Evolutionary conservation across 768 basidiomycete species (phyloP), one percentile per base, ranked within the genome.

Genomic region (Strobilomyces dryophilus): DNA sequence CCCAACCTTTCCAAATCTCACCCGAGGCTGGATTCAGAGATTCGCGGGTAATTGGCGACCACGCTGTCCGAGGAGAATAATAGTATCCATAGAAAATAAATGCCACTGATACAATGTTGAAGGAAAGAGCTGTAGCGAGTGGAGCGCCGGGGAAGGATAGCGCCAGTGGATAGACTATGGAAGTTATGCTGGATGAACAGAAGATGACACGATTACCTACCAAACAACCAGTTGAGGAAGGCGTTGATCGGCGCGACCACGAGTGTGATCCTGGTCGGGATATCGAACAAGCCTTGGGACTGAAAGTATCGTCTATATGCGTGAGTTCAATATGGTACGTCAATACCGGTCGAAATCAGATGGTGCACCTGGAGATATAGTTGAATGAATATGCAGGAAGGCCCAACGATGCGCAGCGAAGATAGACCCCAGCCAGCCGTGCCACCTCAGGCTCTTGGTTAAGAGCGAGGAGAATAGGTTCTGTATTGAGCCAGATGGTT

Each of bases 141-240:
- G 95, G 95, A 5, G 94, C 95, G 15, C 95, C 95, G 47, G 89
- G 82, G 70, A 91, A 99, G 1, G 95, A 95, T 3, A 98, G 74
- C 14, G 87, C 77, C 50, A 97, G 73, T 5, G 82, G 74, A 34
- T 79, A 63, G 1, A 70, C 68, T 70, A 39, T 0, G 17, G 36
- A 39, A 45, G 18, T 21, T 26, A 29, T 39, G 32, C 32, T 14
- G 21, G 11, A 18, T 61, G 46, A 56, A 20, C 26, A 36, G 35
- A 41, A 17, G 26, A 46, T 43, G 41, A 43, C 11, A 24, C 45
- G 47, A 54, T 39, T 11, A 14, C 73, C 18, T 63, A 88, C 88
- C 92, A n/a, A 98, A 82, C 1, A 90, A 57, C 65, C 83, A 97
- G 64, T 93, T 95, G 11, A 95, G 75, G 10, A 89, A 52, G 2